A percentile compares a stretch with the other conserved stretches of the same genome.
These are phyloP conservation scores for Coemansia sp. DNA, from an alignment of 192 early-diverging fungal genomes.

Conservation along the genomic window DNA sequence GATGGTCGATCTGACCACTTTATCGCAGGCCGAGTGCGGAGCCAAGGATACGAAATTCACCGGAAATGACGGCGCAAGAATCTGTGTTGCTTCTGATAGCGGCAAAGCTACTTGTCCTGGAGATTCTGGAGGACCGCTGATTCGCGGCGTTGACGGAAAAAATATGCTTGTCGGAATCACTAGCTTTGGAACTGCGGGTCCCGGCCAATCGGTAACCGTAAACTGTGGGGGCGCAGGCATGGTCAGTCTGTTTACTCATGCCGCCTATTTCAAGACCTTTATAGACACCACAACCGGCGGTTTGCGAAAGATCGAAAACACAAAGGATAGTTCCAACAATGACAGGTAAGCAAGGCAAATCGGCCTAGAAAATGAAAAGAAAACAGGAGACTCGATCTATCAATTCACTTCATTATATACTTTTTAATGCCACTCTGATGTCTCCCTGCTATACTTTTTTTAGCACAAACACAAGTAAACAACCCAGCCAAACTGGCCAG, in stretches of 20 bases:
- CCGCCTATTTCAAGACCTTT: slow-evolving; percentile 46
- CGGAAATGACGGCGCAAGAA: slow-evolving; percentile 41
- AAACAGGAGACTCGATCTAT: too few species aligned
- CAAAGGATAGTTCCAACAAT: neutral
- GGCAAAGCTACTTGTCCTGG: slow-evolving; percentile 52
- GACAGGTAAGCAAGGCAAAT: slow-evolving; percentile 28
- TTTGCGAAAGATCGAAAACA: slow-evolving; percentile 30
- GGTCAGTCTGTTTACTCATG: slow-evolving; percentile 54
- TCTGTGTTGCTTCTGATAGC: slow-evolving; percentile 46
- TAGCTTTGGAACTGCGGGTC: slow-evolving; percentile 50
- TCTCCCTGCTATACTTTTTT: neutral
- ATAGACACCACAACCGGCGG: slow-evolving; percentile 48
- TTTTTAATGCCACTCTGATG: neutral
- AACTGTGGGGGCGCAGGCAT: slow-evolving; percentile 49
- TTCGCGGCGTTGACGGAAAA: slow-evolving; percentile 41
- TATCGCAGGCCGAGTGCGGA: slow-evolving; percentile 37
- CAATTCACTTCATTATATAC: neutral
- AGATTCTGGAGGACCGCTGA: slow-evolving; percentile 56
- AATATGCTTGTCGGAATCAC: slow-evolving; percentile 50
- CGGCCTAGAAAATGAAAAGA: too few species aligned
- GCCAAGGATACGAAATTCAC: slow-evolving; percentile 43
- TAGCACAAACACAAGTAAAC: neutral
- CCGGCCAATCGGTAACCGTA: slow-evolving; percentile 28
- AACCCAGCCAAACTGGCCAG: neutral
- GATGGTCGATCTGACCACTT: slow-evolving; percentile 29